Evolutionary conservation across 225 moss, liverwort and hornwort species (phyloP), one percentile per base, ranked within the genome.

Genomic region (Pseudoscleropodium purum): DNA sequence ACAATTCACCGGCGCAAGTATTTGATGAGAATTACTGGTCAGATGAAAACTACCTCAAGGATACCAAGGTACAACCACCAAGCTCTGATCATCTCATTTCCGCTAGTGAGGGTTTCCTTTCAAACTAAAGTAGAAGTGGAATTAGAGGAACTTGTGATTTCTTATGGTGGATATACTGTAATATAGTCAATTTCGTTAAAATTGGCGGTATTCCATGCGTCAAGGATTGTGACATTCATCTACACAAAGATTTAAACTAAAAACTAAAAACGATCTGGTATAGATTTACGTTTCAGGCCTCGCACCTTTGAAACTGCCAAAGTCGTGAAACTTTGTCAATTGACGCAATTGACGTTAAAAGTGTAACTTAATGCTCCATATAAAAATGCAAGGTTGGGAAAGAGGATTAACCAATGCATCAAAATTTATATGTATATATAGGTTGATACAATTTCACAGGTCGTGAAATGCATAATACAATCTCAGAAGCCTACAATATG

Each of bases 21-120:
- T 25, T 89, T 41, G 91, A 95, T 82, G 93, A 94, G 75, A 88
- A 74, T 67, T 93, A 89, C 90, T 95, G 95, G 95, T 94, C 92
- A 26, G 91, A 93, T 81, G 92, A 92, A 81, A 88, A 86, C 51
- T 84, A 81, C 66, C 91, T 92, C 78, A 75, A 51, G n/a, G 88
- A 91, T 59, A 80, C 27, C 39, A 86, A 92, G 92, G 95, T 90
- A 78, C 27, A 18, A 41, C 57, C n/a, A 52, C 10, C 14, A 37
- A 45, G 11, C 69, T 43, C 85, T 5, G 34, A 47, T n/a, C 57
- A 43, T 59, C 57, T 43, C 72, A 59, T 72, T 41, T 57, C 43
- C 24, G 41, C 70, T 70, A 23, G 30, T 19, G 72, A 85, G 84
- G 10, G 23, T 41, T 57, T 52, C 41, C 57, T 29, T 52, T 59